phyloP scores from a whole-genome alignment of 805 yeast genomes.

The Lachancea kluyveri region DNA sequence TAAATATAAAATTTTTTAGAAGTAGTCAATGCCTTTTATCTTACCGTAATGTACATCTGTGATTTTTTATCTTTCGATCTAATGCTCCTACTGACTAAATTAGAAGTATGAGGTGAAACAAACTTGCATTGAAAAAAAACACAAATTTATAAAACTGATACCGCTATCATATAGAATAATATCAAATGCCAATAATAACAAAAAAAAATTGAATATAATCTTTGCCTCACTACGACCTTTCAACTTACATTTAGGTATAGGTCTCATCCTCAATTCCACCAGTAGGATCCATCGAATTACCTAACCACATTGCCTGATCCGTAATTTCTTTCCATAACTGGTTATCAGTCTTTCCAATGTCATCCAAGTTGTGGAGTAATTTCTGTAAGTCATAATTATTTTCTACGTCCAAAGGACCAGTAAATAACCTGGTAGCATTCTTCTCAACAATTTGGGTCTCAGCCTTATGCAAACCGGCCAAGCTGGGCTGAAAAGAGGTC shows the following conservation, averaged over 20 bases:
- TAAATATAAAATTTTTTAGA: background rate
- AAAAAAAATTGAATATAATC: no score
- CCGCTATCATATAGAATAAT: no score
- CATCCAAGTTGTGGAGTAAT: conserved; percentile 25
- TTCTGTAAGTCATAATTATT: conserved; percentile 33
- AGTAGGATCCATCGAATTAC: conserved; percentile 33
- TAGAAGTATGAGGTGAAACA: no score
- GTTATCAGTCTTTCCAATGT: conserved; percentile 37
- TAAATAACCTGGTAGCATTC: conserved; percentile 26
- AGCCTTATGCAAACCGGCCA: conserved; percentile 4
- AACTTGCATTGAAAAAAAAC: no score
- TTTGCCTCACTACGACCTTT: no score
- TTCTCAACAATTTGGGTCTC: conserved; percentile 21
- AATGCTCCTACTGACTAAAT: no score
- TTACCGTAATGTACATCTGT: no score
- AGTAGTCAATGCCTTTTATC: background rate
- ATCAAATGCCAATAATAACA: no score
- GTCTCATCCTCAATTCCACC: conserved; percentile 22
- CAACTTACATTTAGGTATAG: no score
- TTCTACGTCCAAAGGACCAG: conserved; percentile 27
- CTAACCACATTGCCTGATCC: conserved; percentile 71
- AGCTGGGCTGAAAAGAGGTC: background rate
- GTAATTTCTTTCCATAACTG: conserved; percentile 75
- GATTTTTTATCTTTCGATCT: no score
- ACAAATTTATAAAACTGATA: no score